Percentiles rank a stretch among this genome's conserved stretches.
Conservation (phyloP, 2,329 filamentous ascomycete genomes). For the Cordyceps militaris region DNA sequence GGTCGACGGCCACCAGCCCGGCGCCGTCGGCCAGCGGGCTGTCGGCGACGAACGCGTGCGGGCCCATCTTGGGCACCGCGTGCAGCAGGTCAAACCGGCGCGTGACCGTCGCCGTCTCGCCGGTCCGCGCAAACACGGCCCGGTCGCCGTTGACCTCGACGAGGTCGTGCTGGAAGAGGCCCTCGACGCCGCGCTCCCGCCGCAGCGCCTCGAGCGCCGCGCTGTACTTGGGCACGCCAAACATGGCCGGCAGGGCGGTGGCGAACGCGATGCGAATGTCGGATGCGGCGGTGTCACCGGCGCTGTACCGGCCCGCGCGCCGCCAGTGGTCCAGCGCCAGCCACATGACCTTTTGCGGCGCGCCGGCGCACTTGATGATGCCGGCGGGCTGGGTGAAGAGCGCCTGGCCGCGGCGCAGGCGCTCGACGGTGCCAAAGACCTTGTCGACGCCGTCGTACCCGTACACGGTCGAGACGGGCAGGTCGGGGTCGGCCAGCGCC, state of each 20-base stretch:
- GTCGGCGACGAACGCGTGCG: constrained; percentile 46
- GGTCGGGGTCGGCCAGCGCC: constrained; percentile 41
- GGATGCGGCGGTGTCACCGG: constrained; percentile 29
- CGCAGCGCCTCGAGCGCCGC: constrained; percentile 46
- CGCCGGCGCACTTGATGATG: constrained; percentile 53
- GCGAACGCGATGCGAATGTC: constrained; percentile 48
- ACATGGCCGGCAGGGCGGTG: constrained; percentile 50
- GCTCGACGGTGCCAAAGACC: constrained; percentile 41
- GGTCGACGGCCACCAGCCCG: constrained; percentile 52
- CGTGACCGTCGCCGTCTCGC: constrained; percentile 31
- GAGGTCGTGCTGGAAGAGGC: constrained; percentile 51
- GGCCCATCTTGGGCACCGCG: constrained; percentile 52
- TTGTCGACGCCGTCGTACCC: constrained; percentile 49
- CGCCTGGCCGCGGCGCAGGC: constrained; percentile 41
- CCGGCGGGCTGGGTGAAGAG: constrained; percentile 55
- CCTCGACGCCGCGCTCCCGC: constrained; percentile 48
- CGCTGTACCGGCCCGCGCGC: constrained; percentile 42
- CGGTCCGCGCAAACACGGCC: constrained; percentile 38
- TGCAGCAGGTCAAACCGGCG: constrained; percentile 49
- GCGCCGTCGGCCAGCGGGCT: constrained; percentile 47
- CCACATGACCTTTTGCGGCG: constrained; percentile 57
- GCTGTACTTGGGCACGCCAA: constrained; percentile 54
- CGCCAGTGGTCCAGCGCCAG: constrained; percentile 54
- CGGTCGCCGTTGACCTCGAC: constrained; percentile 45
- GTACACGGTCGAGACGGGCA: constrained; percentile 50